Percentiles rank a stretch among this genome's conserved stretches.
Conservation (phyloP, 225 moss, liverwort and hornwort species). For the Rhytidiadelphus loreus region DNA sequence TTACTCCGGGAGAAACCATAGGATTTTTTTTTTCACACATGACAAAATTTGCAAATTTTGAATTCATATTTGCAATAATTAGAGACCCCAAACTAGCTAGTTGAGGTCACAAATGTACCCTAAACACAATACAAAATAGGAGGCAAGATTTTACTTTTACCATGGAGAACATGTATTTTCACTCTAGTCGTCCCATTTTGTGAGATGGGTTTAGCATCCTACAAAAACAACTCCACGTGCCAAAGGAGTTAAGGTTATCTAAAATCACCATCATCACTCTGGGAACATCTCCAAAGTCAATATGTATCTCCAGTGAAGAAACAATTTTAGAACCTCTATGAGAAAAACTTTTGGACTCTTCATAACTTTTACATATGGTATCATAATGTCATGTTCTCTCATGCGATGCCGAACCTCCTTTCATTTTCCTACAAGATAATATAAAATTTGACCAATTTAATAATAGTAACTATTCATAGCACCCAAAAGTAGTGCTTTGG, state of each 20-base stretch:
- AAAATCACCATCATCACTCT: accelerated
- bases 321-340: not conserved
- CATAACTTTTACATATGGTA: not conserved
- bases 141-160: too few species aligned
- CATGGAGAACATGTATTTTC: too few species aligned
- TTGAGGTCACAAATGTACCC: too few species aligned
- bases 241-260: not conserved
- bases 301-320: not conserved
- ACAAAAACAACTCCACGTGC: too few species aligned
- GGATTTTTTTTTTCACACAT: too few species aligned
- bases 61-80: too few species aligned
- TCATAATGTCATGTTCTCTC: accelerated
- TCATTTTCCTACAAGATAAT: not conserved
- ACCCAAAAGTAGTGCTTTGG: accelerated
- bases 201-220: too few species aligned
- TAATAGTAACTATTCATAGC: accelerated
- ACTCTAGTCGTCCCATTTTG: too few species aligned
- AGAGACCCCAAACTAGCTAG: too few species aligned
- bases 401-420: accelerated
- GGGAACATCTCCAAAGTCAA: not conserved
- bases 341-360: not conserved
- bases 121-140: too few species aligned
- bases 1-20: too few species aligned
- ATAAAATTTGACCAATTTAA: accelerated
- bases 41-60: too few species aligned